Percentiles rank a stretch among this genome's conserved stretches.
Evolutionary conservation across 2,329 filamentous ascomycete species (phyloP).

Genomic region (Ceratocystis cubensis): DNA sequence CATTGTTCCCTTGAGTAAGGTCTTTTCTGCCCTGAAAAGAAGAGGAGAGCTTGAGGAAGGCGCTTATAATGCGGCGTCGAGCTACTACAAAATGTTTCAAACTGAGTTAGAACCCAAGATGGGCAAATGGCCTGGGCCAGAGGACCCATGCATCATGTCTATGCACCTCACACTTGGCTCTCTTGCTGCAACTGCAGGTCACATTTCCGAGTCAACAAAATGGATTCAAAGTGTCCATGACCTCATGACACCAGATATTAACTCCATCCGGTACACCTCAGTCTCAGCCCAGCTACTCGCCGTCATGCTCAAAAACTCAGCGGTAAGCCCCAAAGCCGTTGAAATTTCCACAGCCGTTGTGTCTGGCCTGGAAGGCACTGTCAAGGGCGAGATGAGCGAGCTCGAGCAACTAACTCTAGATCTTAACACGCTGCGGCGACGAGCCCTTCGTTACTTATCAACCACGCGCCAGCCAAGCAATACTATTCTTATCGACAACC

Average conservation of each 20-base stretch:
- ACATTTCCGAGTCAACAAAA: constrained; percentile 39
- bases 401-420: constrained; percentile 49
- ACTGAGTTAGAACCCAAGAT: constrained; percentile 19
- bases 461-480: constrained; percentile 19
- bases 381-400: constrained; percentile 47
- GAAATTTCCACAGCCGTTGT: constrained; percentile 37
- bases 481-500: constrained; percentile 28
- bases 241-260: constrained; percentile 30
- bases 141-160: constrained; percentile 27
- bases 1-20: constrained; percentile 19
- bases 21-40: constrained; percentile 19
- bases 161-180: constrained; percentile 44
- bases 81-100: constrained; percentile 18
- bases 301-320: constrained; percentile 38
- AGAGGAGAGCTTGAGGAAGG: constrained; percentile 17
- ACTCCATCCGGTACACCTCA: constrained; percentile 39
- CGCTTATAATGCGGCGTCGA: constrained; percentile 12
- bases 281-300: constrained; percentile 44
- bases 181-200: constrained; percentile 35
- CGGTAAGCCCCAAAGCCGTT: constrained; percentile 30
- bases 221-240: constrained; percentile 41
- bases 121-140: constrained; percentile 19
- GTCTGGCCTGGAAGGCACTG: constrained; percentile 43
- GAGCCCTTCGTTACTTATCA: constrained; percentile 37
- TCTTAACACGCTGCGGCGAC: constrained; percentile 43